phyloP scores from a whole-genome alignment of 148 eudicot species.

The Beta vulgaris region DNA sequence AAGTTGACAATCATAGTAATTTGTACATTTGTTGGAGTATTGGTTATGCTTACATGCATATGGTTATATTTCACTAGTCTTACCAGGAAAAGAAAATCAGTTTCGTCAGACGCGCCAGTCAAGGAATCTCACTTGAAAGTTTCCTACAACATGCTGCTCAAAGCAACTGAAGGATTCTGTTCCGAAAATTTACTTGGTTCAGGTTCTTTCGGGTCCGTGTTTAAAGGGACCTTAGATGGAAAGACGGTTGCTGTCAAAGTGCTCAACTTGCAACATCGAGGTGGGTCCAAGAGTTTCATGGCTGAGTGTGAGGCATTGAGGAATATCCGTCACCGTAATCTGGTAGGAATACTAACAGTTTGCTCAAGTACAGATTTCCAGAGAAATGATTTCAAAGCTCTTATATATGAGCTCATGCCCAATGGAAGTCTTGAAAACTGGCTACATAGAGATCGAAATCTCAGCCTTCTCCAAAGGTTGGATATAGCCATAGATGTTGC shows the following conservation, averaged over 20 bases:
- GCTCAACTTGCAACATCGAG: slow-evolving; percentile 30
- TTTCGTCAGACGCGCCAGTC: background rate
- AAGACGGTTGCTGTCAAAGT: slow-evolving; percentile 33
- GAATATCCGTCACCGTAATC: slow-evolving; percentile 34
- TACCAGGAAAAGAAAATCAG: background rate
- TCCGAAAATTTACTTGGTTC: slow-evolving; percentile 20
- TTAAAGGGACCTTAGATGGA: slow-evolving; percentile 9
- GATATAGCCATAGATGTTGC: slow-evolving; percentile 21
- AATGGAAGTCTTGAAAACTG: background rate
- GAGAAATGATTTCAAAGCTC: slow-evolving; percentile 17
- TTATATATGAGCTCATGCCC: background rate
- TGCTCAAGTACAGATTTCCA: slow-evolving; percentile 36
- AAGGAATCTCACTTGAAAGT: slow-evolving; percentile 19
- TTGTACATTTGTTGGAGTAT: background rate
- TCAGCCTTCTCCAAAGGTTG: background rate
- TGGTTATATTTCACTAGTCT: background rate
- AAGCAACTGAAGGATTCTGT: slow-evolving; percentile 33
- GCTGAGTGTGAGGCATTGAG: slow-evolving; percentile 36
- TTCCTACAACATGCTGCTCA: slow-evolving; percentile 28
- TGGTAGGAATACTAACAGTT: slow-evolving; percentile 26
- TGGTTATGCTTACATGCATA: background rate
- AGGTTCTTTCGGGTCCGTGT: slow-evolving; percentile 19
- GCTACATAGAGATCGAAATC: background rate
- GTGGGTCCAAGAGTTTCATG: slow-evolving; percentile 32
- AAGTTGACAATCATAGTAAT: background rate